Conservation (phyloP, 768 basidiomycete genomes). For the Rhodosporidiobolus sp. region DNA sequence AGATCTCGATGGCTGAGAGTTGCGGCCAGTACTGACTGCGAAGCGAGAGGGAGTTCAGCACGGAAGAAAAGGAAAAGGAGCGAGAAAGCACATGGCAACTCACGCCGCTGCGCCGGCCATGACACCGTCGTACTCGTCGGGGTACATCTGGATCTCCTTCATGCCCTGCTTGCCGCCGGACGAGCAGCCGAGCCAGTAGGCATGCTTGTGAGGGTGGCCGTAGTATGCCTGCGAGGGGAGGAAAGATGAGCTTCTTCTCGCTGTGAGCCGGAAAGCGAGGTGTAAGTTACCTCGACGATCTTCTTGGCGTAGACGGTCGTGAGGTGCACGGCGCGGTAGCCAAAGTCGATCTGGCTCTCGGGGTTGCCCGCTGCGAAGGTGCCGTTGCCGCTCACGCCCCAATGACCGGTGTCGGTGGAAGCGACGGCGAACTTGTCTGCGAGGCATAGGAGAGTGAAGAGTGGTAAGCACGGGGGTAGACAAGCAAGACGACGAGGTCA, state of each 20-base stretch:
- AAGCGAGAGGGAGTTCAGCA: too few species aligned
- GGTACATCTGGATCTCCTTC: constrained; percentile 29
- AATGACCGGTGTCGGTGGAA: constrained; percentile 30
- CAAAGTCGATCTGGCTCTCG: constrained; percentile 37
- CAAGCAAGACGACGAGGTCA: background rate
- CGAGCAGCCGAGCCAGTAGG: constrained; percentile 43
- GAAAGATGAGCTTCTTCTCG: background rate
- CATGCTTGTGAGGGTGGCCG: constrained; percentile 19
- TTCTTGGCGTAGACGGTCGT: constrained; percentile 37
- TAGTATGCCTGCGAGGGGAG: constrained; percentile 28
- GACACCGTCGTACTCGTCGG: constrained; percentile 36
- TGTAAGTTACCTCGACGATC: constrained; percentile 24
- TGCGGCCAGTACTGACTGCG: constrained; percentile 18
- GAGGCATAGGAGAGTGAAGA: too few species aligned
- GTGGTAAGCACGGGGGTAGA: background rate
- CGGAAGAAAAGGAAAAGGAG: too few species aligned
- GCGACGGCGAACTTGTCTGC: constrained; percentile 28
- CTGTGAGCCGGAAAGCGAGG: background rate
- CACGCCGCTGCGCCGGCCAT: constrained; percentile 34
- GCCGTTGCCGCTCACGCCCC: constrained; percentile 14
- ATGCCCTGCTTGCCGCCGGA: constrained; percentile 42
- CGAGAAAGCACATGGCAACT: background rate
- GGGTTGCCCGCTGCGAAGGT: constrained; percentile 26
- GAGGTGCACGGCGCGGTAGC: constrained; percentile 37
- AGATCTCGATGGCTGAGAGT: constrained; percentile 8